Evolutionary conservation across 1,284 basidiomycete genomes (phyloP), one percentile per base, ranked within the genome.

Genomic region (Tilletia walkeri): DNA sequence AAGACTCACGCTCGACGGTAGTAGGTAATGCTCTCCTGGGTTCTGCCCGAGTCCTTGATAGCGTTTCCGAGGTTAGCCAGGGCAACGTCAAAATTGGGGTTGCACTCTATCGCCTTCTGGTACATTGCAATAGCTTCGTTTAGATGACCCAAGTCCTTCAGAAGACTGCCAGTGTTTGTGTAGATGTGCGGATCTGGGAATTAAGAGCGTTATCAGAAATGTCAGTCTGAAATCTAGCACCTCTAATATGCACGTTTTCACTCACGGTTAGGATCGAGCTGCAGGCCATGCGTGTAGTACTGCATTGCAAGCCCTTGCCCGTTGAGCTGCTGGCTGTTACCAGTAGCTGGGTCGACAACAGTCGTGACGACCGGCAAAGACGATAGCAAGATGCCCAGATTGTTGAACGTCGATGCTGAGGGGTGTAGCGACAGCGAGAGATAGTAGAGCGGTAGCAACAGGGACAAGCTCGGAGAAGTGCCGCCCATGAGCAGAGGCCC

Each of bases 1-100:
- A 4, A 53, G 7, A 53, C 56, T 59, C 34, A 59, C 56, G 88
- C 88, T 9, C 88, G 85, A 9, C 86, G 84, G 73, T 89, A 89
- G 80, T 87, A 89, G 18, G 83, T 82, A 67, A 89, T 85, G 18
- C 88, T 87, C 68, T 89, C 88, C 73, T 87, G 84, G 30, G 86
- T 84, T 49, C 86, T 84, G 18, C 87, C 87, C 86, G 88, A 76
- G 41, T 76, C 75, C 65, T 76, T 77, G 77, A 89, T 82, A 0
- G 88, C 87, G 78, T 89, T 89, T n/a, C 86, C 89, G 73, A 89
- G 84, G 72, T 89, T 89, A 20, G 88, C 88, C 10, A 89, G 84
- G 0, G 89, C 89, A 66, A 89, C 87, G 68, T 89, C 89, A 61
- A 79, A 88, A 74, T 87, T 86, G 2, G 89, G 88, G 65, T 89